phyloP scores from a whole-genome alignment of 345 rosid species.

The Linum lewisii region DNA sequence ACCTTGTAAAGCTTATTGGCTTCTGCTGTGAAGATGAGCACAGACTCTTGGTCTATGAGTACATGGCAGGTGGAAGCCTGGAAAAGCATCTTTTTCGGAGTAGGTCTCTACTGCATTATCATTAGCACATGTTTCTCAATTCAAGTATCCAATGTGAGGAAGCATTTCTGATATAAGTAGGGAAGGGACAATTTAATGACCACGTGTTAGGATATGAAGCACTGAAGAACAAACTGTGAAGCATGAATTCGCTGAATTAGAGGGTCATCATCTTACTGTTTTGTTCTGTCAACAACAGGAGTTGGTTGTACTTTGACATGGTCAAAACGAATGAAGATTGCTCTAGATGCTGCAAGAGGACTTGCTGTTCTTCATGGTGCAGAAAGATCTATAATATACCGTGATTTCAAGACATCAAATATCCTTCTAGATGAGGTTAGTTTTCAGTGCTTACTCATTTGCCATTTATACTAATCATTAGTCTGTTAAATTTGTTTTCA shows the following conservation, averaged over 20 bases:
- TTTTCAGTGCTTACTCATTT: conserved; percentile 10
- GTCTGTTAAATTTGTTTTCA: neutral
- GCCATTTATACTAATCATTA: neutral
- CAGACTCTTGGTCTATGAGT: conserved; percentile 81
- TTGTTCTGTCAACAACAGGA: conserved; percentile 38
- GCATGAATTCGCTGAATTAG: neutral
- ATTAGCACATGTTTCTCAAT: neutral
- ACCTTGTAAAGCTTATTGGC: conserved; percentile 96
- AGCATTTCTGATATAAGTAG: neutral
- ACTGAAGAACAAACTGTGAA: neutral
- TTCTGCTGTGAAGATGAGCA: conserved; percentile 97
- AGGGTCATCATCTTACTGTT: conserved; percentile 5
- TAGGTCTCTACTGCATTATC: conserved; percentile 27
- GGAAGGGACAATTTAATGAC: neutral
- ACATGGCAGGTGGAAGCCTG: conserved; percentile 86
- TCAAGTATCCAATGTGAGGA: neutral
- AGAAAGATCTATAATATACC: conserved; percentile 80
- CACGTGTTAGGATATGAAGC: neutral
- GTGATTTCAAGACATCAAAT: conserved; percentile 96
- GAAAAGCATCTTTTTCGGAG: conserved; percentile 96
- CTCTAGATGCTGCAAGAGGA: conserved; percentile 84
- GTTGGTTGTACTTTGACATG: conserved; percentile 83
- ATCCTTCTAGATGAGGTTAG: conserved; percentile 77
- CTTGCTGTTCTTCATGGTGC: conserved; percentile 95
- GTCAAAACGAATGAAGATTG: conserved; percentile 92